These are phyloP conservation scores for Tetrahymena malaccensis DNA, from an alignment of 73 alveolate genomes.

Conservation along the genomic window DNA sequence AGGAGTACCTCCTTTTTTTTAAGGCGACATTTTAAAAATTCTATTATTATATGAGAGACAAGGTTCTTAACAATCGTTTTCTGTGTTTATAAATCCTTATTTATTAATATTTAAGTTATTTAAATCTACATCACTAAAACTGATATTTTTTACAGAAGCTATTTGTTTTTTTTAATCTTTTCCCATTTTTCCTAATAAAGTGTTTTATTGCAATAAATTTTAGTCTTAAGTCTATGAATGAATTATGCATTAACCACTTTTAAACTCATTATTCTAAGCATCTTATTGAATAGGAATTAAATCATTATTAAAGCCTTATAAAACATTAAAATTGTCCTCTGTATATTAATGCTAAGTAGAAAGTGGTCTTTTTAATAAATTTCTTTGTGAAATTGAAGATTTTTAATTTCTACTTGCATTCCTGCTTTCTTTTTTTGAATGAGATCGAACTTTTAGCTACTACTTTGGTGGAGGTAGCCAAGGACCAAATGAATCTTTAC, in stretches of 20 bases:
- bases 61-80: background rate
- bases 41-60: background rate
- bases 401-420: background rate
- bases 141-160: background rate
- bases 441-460: background rate
- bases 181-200: background rate
- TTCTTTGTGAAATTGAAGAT: background rate
- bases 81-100: background rate
- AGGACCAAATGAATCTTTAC: background rate
- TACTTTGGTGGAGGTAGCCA: background rate
- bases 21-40: background rate
- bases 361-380: background rate
- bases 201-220: too few species aligned
- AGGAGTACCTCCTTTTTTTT: background rate
- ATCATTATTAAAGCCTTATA: background rate
- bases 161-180: background rate
- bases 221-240: background rate
- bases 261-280: background rate
- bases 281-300: background rate
- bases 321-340: background rate
- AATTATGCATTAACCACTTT: background rate
- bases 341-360: background rate
- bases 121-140: background rate
- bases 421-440: background rate
- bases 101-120: too few species aligned